A percentile compares a stretch with the other conserved stretches of the same genome.
These are phyloP conservation scores for Spongospora subterranea DNA, from an alignment of 208 protist genomes.

Conservation along the genomic window DNA sequence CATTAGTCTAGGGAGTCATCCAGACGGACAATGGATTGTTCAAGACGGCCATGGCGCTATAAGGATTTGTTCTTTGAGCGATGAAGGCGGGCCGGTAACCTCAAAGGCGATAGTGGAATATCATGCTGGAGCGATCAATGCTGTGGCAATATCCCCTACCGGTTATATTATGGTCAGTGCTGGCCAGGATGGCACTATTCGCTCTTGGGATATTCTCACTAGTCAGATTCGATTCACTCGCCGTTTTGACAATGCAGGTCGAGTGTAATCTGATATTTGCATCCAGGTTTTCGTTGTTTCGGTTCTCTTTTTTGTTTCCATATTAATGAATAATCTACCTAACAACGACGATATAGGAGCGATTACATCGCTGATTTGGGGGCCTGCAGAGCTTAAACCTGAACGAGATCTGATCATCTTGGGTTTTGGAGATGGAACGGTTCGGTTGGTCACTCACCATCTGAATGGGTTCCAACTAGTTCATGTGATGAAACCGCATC, in stretches of 20 bases:
- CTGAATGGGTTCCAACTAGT: slow-evolving; percentile 68
- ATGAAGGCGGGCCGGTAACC: not conserved
- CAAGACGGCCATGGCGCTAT: slow-evolving; percentile 81
- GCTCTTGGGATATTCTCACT: slow-evolving; percentile 84
- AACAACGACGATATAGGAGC: not conserved
- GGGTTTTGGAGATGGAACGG: slow-evolving; percentile 83
- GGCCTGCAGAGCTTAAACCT: not conserved
- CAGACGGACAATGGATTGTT: slow-evolving; percentile 77
- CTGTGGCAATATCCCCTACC: slow-evolving; percentile 79
- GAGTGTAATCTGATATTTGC: too few species aligned
- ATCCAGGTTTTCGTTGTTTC: too few species aligned
- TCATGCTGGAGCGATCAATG: slow-evolving; percentile 87
- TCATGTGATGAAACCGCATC: slow-evolving; percentile 78
- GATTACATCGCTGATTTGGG: not conserved
- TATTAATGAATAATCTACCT: too few species aligned
- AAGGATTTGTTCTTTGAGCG: slow-evolving; percentile 71
- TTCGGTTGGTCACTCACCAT: slow-evolving; percentile 78
- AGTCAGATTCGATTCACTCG: slow-evolving; percentile 19
- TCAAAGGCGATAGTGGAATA: slow-evolving; percentile 72
- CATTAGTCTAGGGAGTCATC: slow-evolving; percentile 70
- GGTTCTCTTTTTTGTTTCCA: too few species aligned
- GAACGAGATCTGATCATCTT: slow-evolving; percentile 69
- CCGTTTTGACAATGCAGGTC: too few species aligned
- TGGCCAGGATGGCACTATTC: slow-evolving; percentile 87
- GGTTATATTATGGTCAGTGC: slow-evolving; percentile 83